Evolutionary conservation across 2,329 filamentous ascomycete genomes (phyloP).

Genomic region (Aureobasidium sp.): DNA sequence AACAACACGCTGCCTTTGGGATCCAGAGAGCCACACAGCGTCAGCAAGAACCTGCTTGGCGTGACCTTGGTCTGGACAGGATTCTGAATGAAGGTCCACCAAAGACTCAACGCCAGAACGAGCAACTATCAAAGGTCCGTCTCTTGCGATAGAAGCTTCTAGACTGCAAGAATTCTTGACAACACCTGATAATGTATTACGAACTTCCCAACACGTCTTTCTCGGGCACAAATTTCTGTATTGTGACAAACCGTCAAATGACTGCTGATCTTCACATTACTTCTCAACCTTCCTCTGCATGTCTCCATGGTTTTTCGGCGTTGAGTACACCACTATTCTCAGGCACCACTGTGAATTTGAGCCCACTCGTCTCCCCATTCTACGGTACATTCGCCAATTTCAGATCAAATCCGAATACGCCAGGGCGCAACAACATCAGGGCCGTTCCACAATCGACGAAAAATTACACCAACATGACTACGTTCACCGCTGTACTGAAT

Average conservation of each 20-base stretch:
- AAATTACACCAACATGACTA: background rate
- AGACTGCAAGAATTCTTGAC: too few relatives aligned
- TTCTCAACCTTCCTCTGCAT: background rate
- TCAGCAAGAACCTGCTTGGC: constrained; percentile 65
- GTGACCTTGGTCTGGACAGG: constrained; percentile 64
- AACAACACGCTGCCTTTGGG: constrained; percentile 81
- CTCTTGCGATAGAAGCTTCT: background rate
- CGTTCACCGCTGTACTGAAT: background rate
- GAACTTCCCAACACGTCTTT: background rate
- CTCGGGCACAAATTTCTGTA: background rate
- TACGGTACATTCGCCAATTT: background rate
- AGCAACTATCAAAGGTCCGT: constrained; percentile 1
- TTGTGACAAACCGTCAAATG: background rate
- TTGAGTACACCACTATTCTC: background rate
- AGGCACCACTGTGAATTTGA: background rate
- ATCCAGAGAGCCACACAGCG: constrained; percentile 73
- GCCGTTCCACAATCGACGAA: too few relatives aligned
- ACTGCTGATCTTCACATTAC: background rate
- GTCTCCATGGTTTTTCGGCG: background rate
- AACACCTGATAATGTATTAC: background rate
- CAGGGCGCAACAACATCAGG: background rate
- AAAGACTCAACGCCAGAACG: constrained; percentile 15
- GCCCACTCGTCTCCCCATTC: background rate
- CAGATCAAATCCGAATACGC: too few relatives aligned
- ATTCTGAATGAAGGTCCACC: constrained; percentile 58